These are phyloP conservation scores for Cryoendolithus antarcticus DNA, from an alignment of 2,329 filamentous ascomycete genomes.

Conservation along the genomic window DNA sequence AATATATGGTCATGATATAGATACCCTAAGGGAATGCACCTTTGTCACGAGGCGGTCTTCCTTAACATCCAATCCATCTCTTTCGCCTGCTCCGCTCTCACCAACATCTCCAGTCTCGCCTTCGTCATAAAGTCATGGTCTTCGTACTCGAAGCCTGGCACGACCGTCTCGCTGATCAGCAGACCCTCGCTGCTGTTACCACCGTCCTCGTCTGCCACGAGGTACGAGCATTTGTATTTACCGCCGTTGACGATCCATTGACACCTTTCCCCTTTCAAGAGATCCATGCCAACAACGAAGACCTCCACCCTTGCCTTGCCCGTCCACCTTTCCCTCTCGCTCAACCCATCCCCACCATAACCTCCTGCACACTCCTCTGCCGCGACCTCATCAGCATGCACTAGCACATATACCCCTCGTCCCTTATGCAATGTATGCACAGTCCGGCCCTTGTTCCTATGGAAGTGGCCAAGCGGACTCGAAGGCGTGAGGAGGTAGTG, in stretches of 20 bases:
- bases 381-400: slow-evolving; percentile 42
- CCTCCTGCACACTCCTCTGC: slow-evolving; percentile 9
- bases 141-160: slow-evolving; percentile 54
- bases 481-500: slow-evolving; percentile 50
- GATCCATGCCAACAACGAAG: slow-evolving; percentile 49
- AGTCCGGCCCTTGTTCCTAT: slow-evolving; percentile 49
- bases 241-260: slow-evolving; percentile 60
- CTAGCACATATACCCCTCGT: slow-evolving; percentile 50
- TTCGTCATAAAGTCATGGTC: slow-evolving; percentile 54
- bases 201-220: slow-evolving; percentile 37
- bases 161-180: slow-evolving; percentile 56
- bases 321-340: slow-evolving; percentile 33
- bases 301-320: slow-evolving; percentile 44
- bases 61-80: slow-evolving; percentile 36
- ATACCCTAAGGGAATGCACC: too few species aligned
- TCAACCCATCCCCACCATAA: slow-evolving; percentile 37
- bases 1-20: too few species aligned
- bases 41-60: slow-evolving; percentile 6
- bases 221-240: slow-evolving; percentile 52
- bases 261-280: slow-evolving; percentile 46
- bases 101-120: slow-evolving; percentile 38
- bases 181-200: slow-evolving; percentile 34
- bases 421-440: slow-evolving; percentile 55
- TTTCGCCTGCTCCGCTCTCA: slow-evolving; percentile 38
- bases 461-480: slow-evolving; percentile 47